These are phyloP conservation scores for Magnolia officinalis DNA, from an alignment of 164 flowering plant species.

Conservation along the genomic window DNA sequence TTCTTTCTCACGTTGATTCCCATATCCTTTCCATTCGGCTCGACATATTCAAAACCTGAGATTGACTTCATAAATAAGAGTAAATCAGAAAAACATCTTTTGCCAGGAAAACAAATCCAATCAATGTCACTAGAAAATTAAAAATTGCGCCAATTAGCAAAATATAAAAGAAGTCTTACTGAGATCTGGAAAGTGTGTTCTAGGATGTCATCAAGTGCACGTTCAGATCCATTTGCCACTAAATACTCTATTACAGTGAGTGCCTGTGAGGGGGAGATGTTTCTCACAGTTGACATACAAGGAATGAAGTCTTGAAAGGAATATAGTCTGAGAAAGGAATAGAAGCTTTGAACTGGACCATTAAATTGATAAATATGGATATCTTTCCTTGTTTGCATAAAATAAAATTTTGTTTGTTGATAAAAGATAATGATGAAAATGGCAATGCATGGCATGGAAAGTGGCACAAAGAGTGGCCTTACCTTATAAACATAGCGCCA, in stretches of 20 bases:
- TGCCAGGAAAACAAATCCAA: not conserved
- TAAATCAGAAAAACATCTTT: slow-evolving; percentile 8
- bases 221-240: slow-evolving; percentile 91
- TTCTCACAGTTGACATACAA: not conserved
- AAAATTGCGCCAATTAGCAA: not conserved
- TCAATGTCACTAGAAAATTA: not conserved
- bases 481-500: slow-evolving; percentile 99
- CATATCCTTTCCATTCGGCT: slow-evolving; percentile 91
- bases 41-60: slow-evolving; percentile 82
- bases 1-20: slow-evolving; percentile 98
- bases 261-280: slow-evolving; percentile 43
- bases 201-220: slow-evolving; percentile 92
- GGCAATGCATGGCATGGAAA: not conserved
- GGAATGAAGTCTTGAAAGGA: not conserved
- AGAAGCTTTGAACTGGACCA: not conserved
- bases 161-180: slow-evolving; percentile 27
- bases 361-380: no score
- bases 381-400: no score
- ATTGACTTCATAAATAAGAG: slow-evolving; percentile 54
- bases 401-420: no score
- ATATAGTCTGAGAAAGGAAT: not conserved
- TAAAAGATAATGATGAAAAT: no score
- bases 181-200: slow-evolving; percentile 93
- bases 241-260: slow-evolving; percentile 93
- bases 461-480: not conserved